Conservation (phyloP, 768 basidiomycete species). For the Pholiota molesta region DNA sequence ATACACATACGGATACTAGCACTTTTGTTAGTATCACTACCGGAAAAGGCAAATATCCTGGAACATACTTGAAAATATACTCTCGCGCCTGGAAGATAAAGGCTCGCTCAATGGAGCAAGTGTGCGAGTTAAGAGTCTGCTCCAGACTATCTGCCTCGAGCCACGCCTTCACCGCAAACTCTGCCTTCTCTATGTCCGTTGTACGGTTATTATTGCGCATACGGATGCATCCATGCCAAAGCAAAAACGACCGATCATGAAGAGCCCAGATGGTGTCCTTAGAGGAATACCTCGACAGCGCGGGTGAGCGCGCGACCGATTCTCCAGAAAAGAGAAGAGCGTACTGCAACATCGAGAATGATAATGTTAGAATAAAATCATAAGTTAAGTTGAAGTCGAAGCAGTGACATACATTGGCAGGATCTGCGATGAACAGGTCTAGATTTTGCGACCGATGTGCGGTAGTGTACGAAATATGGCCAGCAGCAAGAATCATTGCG, state of each 20-base stretch:
- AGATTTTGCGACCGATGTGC: constrained; percentile 41
- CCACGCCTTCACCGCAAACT: constrained; percentile 72
- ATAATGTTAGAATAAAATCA: constrained; percentile 1
- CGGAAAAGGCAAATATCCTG: not conserved
- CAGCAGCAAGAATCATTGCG: constrained; percentile 62
- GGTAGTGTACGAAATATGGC: constrained; percentile 61
- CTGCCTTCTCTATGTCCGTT: constrained; percentile 53
- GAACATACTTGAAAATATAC: constrained; percentile 73
- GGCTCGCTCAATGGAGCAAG: constrained; percentile 66
- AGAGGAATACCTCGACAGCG: constrained; percentile 33
- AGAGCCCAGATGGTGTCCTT: constrained; percentile 81
- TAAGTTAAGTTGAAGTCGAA: constrained; percentile 2
- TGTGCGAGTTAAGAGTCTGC: constrained; percentile 60
- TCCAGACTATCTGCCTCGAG: constrained; percentile 71
- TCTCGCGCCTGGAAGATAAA: constrained; percentile 74
- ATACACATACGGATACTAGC: constrained; percentile 70
- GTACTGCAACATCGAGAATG: constrained; percentile 44
- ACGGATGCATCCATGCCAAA: constrained; percentile 75
- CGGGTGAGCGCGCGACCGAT: constrained; percentile 43
- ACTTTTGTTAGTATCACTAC: constrained; percentile 13
- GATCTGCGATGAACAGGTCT: constrained; percentile 62
- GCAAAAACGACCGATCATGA: constrained; percentile 65
- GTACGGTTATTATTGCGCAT: constrained; percentile 49
- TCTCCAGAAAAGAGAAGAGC: constrained; percentile 80
- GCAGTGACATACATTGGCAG: constrained; percentile 58